These are phyloP conservation scores for Anthracocystis panici-leucophaei DNA, from an alignment of 1,284 basidiomycete genomes.

Conservation along the genomic window DNA sequence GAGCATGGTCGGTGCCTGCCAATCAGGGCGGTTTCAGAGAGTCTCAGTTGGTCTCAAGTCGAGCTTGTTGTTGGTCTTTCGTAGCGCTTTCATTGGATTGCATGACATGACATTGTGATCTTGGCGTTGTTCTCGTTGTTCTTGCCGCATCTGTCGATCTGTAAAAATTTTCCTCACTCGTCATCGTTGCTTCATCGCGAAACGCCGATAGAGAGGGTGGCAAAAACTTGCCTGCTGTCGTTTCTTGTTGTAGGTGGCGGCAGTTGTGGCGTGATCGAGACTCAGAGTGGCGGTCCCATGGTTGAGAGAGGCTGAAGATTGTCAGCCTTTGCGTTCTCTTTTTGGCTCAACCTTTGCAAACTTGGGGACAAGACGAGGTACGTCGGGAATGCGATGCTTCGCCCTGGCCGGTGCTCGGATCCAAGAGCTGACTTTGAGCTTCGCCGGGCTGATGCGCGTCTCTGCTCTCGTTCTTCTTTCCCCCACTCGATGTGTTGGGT, in stretches of 20 bases:
- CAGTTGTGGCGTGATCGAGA: constrained; percentile 16
- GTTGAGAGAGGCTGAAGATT: constrained; percentile 2
- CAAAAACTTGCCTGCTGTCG: not conserved
- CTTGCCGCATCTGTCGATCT: not conserved
- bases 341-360: constrained; percentile 28
- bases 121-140: constrained; percentile 1
- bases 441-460: constrained; percentile 9
- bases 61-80: not conserved
- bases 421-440: not conserved
- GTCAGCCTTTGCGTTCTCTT: not conserved
- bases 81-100: not conserved
- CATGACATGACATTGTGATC: not conserved
- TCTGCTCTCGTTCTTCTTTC: not conserved
- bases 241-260: constrained; percentile 1
- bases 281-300: constrained; percentile 15
- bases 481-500: not conserved
- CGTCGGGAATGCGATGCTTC: constrained; percentile 24
- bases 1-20: no score
- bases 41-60: not conserved
- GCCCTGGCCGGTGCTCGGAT: constrained; percentile 12
- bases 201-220: not conserved
- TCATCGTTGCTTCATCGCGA: constrained; percentile 1
- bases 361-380: constrained; percentile 7
- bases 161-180: not conserved
- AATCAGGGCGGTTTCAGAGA: no score